Conservation (phyloP, 352 stramenopile species). For the Globisporangium cylindrosporum region DNA sequence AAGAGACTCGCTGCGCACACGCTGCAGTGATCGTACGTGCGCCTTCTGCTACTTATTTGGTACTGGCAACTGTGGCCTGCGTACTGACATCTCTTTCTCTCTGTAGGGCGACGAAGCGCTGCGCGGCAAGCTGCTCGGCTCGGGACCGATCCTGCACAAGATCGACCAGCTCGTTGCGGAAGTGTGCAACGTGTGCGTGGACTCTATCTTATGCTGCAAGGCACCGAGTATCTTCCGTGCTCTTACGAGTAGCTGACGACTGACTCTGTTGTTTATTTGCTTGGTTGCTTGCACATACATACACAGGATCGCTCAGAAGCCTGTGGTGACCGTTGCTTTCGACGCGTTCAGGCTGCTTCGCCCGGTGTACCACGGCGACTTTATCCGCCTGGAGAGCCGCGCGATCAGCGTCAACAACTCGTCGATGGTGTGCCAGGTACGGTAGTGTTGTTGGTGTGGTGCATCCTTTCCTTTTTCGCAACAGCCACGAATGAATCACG, state of each 20-base stretch:
- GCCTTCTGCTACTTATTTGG: not conserved
- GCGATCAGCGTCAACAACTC: slow-evolving; percentile 36
- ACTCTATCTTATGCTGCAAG: too few species aligned
- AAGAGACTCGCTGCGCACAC: slow-evolving; percentile 27
- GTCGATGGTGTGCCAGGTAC: slow-evolving; percentile 38
- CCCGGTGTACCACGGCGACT: slow-evolving; percentile 40
- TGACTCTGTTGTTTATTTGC: not conserved
- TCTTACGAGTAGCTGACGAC: not conserved
- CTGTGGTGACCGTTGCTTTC: slow-evolving; percentile 42
- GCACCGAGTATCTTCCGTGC: too few species aligned
- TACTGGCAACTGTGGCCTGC: not conserved
- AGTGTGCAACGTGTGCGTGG: slow-evolving; percentile 22
- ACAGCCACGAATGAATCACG: not conserved
- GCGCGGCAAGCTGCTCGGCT: slow-evolving; percentile 45
- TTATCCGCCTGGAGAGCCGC: slow-evolving; percentile 38
- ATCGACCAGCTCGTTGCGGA: slow-evolving; percentile 42
- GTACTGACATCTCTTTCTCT: not conserved
- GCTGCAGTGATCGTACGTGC: slow-evolving; percentile 24
- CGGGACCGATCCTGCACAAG: slow-evolving; percentile 47
- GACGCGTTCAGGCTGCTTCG: slow-evolving; percentile 39
- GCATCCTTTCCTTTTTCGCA: not conserved
- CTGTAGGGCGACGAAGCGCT: slow-evolving; percentile 42
- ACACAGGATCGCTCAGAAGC: slow-evolving; percentile 26
- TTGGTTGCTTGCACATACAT: not conserved
- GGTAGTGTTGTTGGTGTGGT: not conserved